A percentile compares a stretch with the other conserved stretches of the same genome.
Conservation (phyloP, 1,284 basidiomycete species). For the Schizopora paradoxa region DNA sequence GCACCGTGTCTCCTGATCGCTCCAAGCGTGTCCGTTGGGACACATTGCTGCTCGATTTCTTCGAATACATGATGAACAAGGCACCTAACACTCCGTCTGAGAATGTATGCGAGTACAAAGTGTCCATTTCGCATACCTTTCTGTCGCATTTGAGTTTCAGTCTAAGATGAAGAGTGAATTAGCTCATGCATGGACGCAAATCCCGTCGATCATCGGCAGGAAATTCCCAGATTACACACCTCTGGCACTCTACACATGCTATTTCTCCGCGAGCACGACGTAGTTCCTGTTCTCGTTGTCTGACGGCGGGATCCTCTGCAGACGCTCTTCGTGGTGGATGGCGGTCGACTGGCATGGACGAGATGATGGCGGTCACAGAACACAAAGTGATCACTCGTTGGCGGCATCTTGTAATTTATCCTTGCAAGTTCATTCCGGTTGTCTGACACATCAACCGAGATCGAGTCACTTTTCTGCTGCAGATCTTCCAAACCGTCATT, state of each 20-base stretch:
- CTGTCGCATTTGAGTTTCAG: slow-evolving; percentile 75
- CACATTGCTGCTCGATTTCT: slow-evolving; percentile 65
- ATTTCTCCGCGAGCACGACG: slow-evolving; percentile 34
- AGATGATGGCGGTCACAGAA: no score
- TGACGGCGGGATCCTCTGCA: slow-evolving; percentile 11
- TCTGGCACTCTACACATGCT: slow-evolving; percentile 61
- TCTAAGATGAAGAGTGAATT: slow-evolving; percentile 31
- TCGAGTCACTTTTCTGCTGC: no score
- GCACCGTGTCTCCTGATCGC: slow-evolving; percentile 31
- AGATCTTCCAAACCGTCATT: no score
- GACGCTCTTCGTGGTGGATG: slow-evolving; percentile 12
- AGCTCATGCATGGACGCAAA: slow-evolving; percentile 18
- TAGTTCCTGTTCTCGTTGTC: slow-evolving; percentile 18
- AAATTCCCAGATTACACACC: no score
- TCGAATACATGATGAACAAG: slow-evolving; percentile 24
- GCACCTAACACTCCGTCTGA: slow-evolving; percentile 28
- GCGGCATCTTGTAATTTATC: no score
- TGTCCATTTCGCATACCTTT: slow-evolving; percentile 68
- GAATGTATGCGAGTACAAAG: slow-evolving; percentile 37
- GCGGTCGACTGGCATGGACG: no score
- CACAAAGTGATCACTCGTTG: no score
- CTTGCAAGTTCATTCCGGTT: no score
- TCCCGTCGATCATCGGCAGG: slow-evolving; percentile 11
- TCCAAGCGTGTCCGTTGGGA: slow-evolving; percentile 44
- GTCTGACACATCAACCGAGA: no score